Evolutionary conservation across 176 grass and related monocot genomes (phyloP).

Genomic region (Cenchrus purpureus): DNA sequence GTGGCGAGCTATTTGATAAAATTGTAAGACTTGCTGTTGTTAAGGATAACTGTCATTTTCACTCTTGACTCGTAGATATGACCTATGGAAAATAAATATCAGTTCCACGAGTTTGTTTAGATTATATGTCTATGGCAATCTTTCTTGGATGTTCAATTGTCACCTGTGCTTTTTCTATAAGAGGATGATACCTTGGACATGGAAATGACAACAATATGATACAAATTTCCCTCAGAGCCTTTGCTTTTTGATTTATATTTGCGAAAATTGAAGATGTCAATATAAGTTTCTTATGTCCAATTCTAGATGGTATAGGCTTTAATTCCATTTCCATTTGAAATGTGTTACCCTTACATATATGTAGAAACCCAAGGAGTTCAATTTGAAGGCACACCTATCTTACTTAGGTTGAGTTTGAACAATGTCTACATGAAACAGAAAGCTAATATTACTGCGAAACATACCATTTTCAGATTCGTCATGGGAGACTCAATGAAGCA

Average conservation of each 20-base stretch:
- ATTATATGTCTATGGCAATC: slow-evolving; percentile 12
- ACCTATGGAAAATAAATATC: slow-evolving; percentile 36
- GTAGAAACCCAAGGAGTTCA: background rate
- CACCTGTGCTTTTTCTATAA: background rate
- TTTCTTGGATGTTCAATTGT: background rate
- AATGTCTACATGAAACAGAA: background rate
- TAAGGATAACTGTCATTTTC: slow-evolving; percentile 35
- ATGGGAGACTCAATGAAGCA: slow-evolving; percentile 83
- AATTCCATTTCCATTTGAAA: background rate
- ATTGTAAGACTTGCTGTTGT: slow-evolving; percentile 64
- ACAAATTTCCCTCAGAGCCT: background rate
- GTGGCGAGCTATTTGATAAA: slow-evolving; percentile 97
- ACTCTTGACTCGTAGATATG: slow-evolving; percentile 7
- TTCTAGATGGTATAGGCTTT: slow-evolving; percentile 14
- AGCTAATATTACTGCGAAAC: slow-evolving; percentile 4
- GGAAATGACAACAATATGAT: background rate
- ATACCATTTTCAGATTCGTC: slow-evolving; percentile 63
- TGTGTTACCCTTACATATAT: background rate
- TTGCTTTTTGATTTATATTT: slow-evolving; percentile 8
- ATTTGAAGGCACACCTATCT: slow-evolving; percentile 5
- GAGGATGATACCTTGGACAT: background rate
- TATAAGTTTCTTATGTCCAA: background rate
- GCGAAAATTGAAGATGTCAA: background rate
- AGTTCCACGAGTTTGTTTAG: slow-evolving; percentile 20
- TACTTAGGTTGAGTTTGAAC: background rate